Evolutionary conservation across 345 rosid genomes (phyloP), one percentile per base, ranked within the genome.

Genomic region (Linum trigynum): DNA sequence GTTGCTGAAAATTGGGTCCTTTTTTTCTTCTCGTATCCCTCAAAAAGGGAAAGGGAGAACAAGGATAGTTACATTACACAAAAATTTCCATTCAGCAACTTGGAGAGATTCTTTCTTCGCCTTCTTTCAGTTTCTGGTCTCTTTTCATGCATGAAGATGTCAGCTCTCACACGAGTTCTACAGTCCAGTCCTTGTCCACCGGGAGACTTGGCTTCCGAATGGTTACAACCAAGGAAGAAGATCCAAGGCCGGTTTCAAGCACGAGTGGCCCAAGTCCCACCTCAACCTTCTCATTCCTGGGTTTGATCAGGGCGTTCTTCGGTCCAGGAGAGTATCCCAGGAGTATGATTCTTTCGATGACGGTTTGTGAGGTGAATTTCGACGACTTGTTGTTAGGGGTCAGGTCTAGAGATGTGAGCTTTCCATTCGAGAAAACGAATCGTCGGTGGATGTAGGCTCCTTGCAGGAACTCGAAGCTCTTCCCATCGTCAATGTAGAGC

Each of bases 401-500:
- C 65, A 80, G 5, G 74, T 84, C 84, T 16, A 66, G 67, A 32
- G 97, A 86, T 56, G 86, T 74, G 10, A 95, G 95, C 71, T 73
- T 72, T 53, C 96, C 96, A 4, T 80, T 79, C 5, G 84, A 78
- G 82, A 85, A 91, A 15, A 87, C 73, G 41, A 95, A 86, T 14
- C 78, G 88, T 9, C 97, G 92, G 62, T 95, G 97, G 69, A 86
- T 82, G 73, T 77, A 89, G 5, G 88, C 85, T 59, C 97, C 97
- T 45, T 72, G 73, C 57, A 58, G 63, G 72, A 91, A 95, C 50
- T 85, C 81, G 35, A 87, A 91, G 76, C 92, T 95, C 72, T 79
- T 85, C 17, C 97, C 99, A 59, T 95, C 99, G 63, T 91, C 99
- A 5, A 87, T 68, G 72, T 95, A 95, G n/a, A 95, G 91, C 62